These are phyloP conservation scores for Lasiodiplodia sp. DNA, from an alignment of 2,329 filamentous ascomycete genomes.

Conservation along the genomic window DNA sequence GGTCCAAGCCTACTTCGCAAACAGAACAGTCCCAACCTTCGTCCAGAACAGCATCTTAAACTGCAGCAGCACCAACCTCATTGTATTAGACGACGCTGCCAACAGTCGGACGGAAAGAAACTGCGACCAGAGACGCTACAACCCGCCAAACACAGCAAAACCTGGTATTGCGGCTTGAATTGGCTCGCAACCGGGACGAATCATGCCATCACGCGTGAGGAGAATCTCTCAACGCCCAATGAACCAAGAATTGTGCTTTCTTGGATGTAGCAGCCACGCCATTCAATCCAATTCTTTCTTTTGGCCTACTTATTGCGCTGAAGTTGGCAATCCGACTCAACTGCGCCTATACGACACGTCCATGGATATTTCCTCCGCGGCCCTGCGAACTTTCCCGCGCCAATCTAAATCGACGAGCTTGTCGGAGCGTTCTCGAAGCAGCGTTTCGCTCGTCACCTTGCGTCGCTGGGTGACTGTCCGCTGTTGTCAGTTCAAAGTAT, in stretches of 20 bases:
- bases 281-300: background rate
- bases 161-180: background rate
- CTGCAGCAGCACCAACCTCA: background rate
- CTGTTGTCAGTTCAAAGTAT: background rate
- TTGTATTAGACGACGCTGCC: background rate
- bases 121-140: background rate
- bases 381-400: background rate
- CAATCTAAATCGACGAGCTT: background rate
- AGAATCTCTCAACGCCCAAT: background rate
- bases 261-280: background rate
- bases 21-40: background rate
- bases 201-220: background rate
- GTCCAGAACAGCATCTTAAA: constrained; percentile 1
- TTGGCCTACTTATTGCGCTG: background rate
- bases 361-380: background rate
- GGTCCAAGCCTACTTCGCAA: constrained; percentile 32
- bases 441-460: background rate
- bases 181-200: background rate
- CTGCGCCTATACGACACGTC: background rate
- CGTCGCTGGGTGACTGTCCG: background rate
- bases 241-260: background rate
- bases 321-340: background rate
- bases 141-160: background rate
- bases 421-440: background rate
- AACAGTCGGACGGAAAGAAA: background rate